Evolutionary conservation across 2,329 filamentous ascomycete genomes (phyloP), one percentile per base, ranked within the genome.

Genomic region (Neofusicoccum laricinum): DNA sequence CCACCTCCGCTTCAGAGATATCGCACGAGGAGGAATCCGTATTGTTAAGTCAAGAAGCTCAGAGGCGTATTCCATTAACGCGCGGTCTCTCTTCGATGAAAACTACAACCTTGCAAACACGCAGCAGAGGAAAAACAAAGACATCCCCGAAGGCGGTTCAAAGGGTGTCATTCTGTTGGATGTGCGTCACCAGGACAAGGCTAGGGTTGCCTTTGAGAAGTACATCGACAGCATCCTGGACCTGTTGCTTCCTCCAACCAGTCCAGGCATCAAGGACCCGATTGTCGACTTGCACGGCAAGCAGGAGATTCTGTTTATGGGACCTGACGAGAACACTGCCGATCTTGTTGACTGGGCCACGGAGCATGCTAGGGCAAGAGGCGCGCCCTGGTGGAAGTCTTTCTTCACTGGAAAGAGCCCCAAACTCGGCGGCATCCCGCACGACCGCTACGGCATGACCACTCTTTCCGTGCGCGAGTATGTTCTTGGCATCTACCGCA

Each of bases 381-480:
- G 93, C 50, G 95, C 95, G 4, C 92, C 93, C 32, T 99, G 94
- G 92, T 99, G 95, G 95, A 99, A 99, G 84, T 99, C 95, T 0
- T 99, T 99, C 86, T 99, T 99, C 85, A 99, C 95, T 2, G 95
- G 95, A 73, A 99, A 99, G 85, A 97, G 92, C 70, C 95, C 93
- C 61, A 95, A 91, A 79, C 86, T 99, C 14, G 95, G 95, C 68
- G 95, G 95, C 75, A 99, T 99, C 70, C 95, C 95, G 41, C 95
- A 99, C 78, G 95, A 99, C 76, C 81, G 84, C 45, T 99, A 99
- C 74, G 95, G 95, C 72, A 99, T 99, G 95, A 99, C 95, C 0
- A 98, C 95, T 0, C 81, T 98, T 64, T 97, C 93, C 5, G 94
- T 99, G 57, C 92, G 95, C 50, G 92, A 99, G 79, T 99, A 96